These are phyloP conservation scores for Liriodendron chinense DNA, from an alignment of 164 flowering plant species.

Conservation along the genomic window DNA sequence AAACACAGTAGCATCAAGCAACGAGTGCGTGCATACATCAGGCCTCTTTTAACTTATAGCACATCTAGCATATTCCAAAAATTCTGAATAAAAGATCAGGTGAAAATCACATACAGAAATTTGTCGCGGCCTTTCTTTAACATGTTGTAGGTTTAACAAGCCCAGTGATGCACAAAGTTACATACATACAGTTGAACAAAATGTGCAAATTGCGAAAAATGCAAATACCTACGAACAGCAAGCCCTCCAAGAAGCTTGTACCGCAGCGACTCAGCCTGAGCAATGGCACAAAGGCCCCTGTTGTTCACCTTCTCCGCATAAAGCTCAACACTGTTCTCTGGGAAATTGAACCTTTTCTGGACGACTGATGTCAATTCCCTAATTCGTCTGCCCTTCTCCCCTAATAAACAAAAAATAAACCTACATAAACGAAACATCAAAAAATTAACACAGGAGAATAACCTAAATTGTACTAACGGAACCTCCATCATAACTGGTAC, in stretches of 20 bases:
- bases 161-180: no score
- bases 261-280: constrained; percentile 72
- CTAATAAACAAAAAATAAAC: constrained; percentile 18
- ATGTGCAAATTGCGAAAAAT: background rate
- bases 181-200: no score
- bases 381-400: constrained; percentile 72
- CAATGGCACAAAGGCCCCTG: constrained; percentile 73
- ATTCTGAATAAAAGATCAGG: no score
- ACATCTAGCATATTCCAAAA: no score
- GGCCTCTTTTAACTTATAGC: background rate
- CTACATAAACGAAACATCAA: background rate
- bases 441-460: background rate
- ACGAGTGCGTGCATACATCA: background rate
- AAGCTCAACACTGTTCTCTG: constrained; percentile 66
- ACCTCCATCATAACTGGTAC: background rate
- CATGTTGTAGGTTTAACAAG: no score
- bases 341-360: constrained; percentile 74
- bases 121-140: no score
- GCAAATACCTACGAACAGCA: constrained; percentile 56
- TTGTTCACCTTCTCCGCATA: constrained; percentile 69
- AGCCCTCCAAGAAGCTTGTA: constrained; percentile 84
- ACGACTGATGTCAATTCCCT: constrained; percentile 65
- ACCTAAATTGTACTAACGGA: background rate
- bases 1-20: background rate
- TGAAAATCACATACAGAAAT: no score